A percentile compares a stretch with the other conserved stretches of the same genome.
Evolutionary conservation across 768 basidiomycete species (phyloP).

Genomic region (Megacollybia marginata): DNA sequence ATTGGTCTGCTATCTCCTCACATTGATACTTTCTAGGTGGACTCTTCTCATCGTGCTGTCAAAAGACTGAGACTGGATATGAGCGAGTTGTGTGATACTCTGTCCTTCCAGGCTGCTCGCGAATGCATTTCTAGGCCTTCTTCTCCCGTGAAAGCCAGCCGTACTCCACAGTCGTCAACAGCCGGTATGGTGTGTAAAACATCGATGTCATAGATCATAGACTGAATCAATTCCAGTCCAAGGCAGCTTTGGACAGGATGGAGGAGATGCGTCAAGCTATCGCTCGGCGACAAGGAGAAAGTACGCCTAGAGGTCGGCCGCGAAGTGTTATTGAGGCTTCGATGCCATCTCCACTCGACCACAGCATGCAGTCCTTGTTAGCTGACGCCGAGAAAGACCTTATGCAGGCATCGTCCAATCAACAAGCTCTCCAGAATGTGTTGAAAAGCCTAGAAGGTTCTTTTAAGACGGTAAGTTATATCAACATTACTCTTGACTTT

Average conservation of each 20-base stretch:
- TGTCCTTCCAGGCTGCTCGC: conserved; percentile 10
- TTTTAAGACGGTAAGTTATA: conserved; percentile 47
- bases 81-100: conserved; percentile 28
- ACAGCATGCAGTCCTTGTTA: conserved; percentile 31
- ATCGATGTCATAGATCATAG: conserved; percentile 1
- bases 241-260: conserved; percentile 69
- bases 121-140: conserved; percentile 35
- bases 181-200: conserved; percentile 32
- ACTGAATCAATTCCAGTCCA: conserved; percentile 38
- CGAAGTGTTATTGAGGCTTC: no score
- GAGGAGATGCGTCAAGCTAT: conserved; percentile 81
- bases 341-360: no score
- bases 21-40: conserved; percentile 40
- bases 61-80: conserved; percentile 73
- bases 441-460: conserved; percentile 42
- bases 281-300: conserved; percentile 46
- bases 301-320: conserved; percentile 28
- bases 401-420: conserved; percentile 38
- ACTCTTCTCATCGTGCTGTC: conserved; percentile 59
- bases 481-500: background rate
- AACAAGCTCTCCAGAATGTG: conserved; percentile 47
- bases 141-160: conserved; percentile 49
- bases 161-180: conserved; percentile 36
- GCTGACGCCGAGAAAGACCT: conserved; percentile 54
- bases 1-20: background rate